Evolutionary conservation across 495 filamentous ascomycete genomes (phyloP), one percentile per base, ranked within the genome.

Genomic region (Aspergillus diversus): DNA sequence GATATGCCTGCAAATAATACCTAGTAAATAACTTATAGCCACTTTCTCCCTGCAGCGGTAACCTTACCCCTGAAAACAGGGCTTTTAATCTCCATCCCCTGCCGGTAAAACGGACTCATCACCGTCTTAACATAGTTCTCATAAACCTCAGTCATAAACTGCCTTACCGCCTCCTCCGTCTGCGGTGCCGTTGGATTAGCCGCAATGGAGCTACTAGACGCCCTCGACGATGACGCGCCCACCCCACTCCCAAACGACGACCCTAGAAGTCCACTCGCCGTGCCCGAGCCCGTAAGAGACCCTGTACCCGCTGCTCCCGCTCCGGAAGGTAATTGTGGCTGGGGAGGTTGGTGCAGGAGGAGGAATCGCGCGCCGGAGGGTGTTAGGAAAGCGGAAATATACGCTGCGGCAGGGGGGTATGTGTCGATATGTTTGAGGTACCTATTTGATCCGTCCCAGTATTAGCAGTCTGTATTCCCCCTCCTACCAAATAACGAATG

Each of bases 391-490:
- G 90, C 92, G 33, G 91, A 92, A 61, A 99, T 88, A 80, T 93
- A 90, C 66, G 89, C 90, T 76, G 90, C 89, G 76, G 77, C 75
- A 12, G 79, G 79, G 1, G 93, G 92, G 82, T 96, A 97, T 68
- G 89, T 89, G 81, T 99, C 95, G 70, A 97, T 88, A 73, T 89
- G 89, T 76, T 97, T 97, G 57, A 99, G 89, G 75, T 99, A 97
- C 84, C 92, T 97, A 68, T 50, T 31, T 16, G 42, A 48, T n/a
- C 21, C 21, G 21, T 27, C 21, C 21, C 21, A 1, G 21, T 27
- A 27, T 27, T 27, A 27, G 21, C 21, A 2, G 21, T 27, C 21
- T 27, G 21, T 27, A 27, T 27, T 27, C 21, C 1, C 21, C 21
- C 21, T 27, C 21, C 21, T 27, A 1, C 21, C 21, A 27, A 49